phyloP scores from a whole-genome alignment of 1,284 basidiomycete genomes.

The Cryptococcus sp. region DNA sequence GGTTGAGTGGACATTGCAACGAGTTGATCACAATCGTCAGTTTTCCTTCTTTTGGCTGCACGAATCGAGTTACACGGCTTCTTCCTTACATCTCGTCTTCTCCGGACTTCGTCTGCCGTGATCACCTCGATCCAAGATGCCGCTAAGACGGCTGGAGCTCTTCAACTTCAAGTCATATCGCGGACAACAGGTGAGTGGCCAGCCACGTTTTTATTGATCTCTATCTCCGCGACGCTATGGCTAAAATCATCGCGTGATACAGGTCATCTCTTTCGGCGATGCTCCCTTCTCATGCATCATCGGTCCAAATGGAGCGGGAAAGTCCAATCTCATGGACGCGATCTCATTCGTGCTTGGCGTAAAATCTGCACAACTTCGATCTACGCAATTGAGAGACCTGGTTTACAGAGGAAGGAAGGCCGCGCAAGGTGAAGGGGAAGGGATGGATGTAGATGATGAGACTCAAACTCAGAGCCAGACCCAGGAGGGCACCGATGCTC shows the following conservation, averaged over 20 bases:
- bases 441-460: constrained; percentile 46
- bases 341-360: constrained; percentile 98
- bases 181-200: constrained; percentile 57
- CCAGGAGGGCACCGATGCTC: constrained; percentile 60
- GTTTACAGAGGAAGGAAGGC: constrained; percentile 87
- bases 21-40: neutral
- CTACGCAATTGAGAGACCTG: constrained; percentile 89
- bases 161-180: constrained; percentile 92
- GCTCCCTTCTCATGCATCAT: constrained; percentile 89
- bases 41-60: neutral
- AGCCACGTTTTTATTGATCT: neutral
- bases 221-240: neutral
- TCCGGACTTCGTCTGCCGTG: neutral
- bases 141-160: constrained; percentile 66
- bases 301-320: constrained; percentile 98
- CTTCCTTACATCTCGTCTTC: neutral
- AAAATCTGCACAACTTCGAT: constrained; percentile 87
- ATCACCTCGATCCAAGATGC: constrained; percentile 36
- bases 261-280: constrained; percentile 52
- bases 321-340: constrained; percentile 99
- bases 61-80: neutral
- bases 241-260: neutral
- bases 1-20: constrained; percentile 1
- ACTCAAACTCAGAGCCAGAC: constrained; percentile 28
- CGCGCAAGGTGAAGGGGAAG: constrained; percentile 51